phyloP scores from a whole-genome alignment of 345 rosid genomes.

The Citrus trifoliata region DNA sequence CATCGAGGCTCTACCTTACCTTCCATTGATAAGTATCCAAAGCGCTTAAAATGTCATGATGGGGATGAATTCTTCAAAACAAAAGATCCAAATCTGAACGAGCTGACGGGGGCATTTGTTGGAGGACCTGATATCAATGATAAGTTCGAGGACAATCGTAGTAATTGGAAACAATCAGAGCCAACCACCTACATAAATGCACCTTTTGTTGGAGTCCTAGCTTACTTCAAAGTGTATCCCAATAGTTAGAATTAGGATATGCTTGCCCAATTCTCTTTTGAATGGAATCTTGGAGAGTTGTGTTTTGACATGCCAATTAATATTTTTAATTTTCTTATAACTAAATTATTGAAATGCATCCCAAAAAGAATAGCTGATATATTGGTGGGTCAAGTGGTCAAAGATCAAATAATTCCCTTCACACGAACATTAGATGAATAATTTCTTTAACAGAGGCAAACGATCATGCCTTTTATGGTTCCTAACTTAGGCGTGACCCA shows the following conservation, averaged over 20 bases:
- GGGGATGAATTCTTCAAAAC: conserved; percentile 34
- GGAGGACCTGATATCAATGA: conserved; percentile 58
- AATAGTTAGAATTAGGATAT: not conserved
- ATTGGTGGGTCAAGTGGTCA: too few species aligned
- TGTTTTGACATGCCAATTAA: too few species aligned
- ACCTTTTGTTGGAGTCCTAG: conserved; percentile 57
- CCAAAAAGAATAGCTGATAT: too few species aligned
- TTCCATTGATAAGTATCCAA: conserved; percentile 30
- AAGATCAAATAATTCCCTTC: too few species aligned
- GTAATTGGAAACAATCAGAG: conserved; percentile 1
- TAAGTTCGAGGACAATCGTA: conserved; percentile 21
- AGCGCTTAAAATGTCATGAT: conserved; percentile 33
- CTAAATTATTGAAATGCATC: too few species aligned
- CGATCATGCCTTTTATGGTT: too few species aligned
- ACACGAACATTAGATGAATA: too few species aligned
- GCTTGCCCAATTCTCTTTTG: too few species aligned
- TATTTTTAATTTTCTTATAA: too few species aligned
- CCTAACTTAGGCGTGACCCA: too few species aligned
- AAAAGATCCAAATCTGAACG: not conserved
- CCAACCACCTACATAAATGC: conserved; percentile 64
- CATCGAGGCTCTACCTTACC: conserved; percentile 58
- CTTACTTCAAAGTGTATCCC: conserved; percentile 32
- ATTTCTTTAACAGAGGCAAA: too few species aligned
- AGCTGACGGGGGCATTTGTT: conserved; percentile 36
- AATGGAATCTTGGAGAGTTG: too few species aligned